A percentile compares a stretch with the other conserved stretches of the same genome.
phyloP scores from a whole-genome alignment of 441 rosid species.

The Erodium texanum region DNA sequence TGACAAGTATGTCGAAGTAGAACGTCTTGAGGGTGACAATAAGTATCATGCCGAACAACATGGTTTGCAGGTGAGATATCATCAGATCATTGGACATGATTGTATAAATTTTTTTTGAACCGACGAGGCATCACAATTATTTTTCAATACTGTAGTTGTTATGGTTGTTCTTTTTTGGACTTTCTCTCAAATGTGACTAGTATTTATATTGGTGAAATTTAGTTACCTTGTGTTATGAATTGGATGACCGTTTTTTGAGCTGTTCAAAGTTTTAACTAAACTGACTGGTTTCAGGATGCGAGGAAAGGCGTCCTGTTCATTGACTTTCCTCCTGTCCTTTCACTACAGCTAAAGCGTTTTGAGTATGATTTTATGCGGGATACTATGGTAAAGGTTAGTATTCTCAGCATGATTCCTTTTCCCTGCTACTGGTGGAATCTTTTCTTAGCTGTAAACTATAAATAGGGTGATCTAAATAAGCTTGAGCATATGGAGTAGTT shows the following conservation, averaged over 20 bases:
- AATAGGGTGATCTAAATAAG: neutral
- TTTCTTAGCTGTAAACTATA: neutral
- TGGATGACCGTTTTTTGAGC: constrained; percentile 4
- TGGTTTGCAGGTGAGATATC: constrained; percentile 71
- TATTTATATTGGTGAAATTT: neutral
- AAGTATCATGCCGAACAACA: constrained; percentile 86
- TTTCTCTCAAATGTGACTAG: too few species aligned
- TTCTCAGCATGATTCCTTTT: neutral
- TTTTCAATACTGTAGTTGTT: too few species aligned
- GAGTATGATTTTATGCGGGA: constrained; percentile 90
- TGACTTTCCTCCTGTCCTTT: constrained; percentile 96
- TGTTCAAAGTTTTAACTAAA: neutral
- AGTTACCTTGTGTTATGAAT: neutral
- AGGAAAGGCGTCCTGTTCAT: constrained; percentile 84
- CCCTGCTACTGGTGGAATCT: neutral
- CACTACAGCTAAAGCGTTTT: constrained; percentile 87
- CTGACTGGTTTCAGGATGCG: constrained; percentile 57
- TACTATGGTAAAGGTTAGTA: constrained; percentile 84
- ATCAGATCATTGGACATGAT: neutral
- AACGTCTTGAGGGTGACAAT: constrained; percentile 93
- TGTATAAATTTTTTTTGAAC: neutral
- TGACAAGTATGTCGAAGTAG: constrained; percentile 95
- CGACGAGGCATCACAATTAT: neutral
- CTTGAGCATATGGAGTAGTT: neutral
- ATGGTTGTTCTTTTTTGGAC: too few species aligned